Conservation (phyloP, 164 flowering plant species). For the Chimonanthus praecox region DNA sequence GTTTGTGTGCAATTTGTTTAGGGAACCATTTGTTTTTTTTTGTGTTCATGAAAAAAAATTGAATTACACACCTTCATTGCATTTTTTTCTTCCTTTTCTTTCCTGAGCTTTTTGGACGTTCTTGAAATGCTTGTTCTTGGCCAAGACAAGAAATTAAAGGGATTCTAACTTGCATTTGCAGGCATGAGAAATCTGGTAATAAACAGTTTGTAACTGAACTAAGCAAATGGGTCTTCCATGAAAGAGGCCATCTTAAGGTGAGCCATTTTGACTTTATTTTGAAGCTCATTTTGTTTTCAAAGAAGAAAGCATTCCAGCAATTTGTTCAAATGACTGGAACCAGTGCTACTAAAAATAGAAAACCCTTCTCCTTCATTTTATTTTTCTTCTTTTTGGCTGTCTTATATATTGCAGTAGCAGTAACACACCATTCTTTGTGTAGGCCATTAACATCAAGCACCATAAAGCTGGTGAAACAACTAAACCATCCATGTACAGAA, state of each 20-base stretch:
- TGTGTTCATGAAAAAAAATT: no score
- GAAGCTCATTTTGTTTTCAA: neutral
- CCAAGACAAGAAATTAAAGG: slow-evolving; percentile 6
- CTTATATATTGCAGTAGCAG: neutral
- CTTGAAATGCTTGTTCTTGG: neutral
- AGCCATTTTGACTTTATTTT: no score
- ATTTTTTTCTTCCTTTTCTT: no score
- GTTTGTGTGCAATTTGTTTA: no score
- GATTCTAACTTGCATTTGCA: no score
- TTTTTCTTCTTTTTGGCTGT: neutral
- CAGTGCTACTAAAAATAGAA: neutral
- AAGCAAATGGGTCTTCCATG: no score
- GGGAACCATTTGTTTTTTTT: no score
- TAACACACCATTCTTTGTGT: neutral
- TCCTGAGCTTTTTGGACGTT: neutral
- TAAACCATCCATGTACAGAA: slow-evolving; percentile 88
- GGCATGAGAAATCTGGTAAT: no score
- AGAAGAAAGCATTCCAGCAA: neutral
- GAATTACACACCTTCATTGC: neutral
- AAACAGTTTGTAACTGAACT: no score
- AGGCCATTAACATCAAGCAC: slow-evolving; percentile 83
- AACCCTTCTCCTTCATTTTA: no score
- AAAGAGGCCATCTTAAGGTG: no score
- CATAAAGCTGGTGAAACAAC: slow-evolving; percentile 78
- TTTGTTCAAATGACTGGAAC: neutral